Percentiles rank a stretch among this genome's conserved stretches.
These are phyloP conservation scores for Astrothelium subdiscretum DNA, from an alignment of 495 filamentous ascomycete species.

Conservation along the genomic window DNA sequence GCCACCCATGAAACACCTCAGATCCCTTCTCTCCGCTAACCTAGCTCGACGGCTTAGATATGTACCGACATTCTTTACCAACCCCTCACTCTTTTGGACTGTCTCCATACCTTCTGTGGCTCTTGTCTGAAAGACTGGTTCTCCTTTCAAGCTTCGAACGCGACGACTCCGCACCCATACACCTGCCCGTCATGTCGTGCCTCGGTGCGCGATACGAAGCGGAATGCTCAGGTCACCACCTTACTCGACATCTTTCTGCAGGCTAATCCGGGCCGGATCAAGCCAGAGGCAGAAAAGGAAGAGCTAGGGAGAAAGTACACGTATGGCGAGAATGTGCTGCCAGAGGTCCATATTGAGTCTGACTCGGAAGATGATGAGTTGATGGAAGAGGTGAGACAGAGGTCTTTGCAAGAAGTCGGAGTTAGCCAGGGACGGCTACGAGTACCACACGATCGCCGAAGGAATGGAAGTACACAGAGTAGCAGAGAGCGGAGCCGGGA, in stretches of 20 bases:
- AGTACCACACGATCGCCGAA: conserved; percentile 23
- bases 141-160: conserved; percentile 46
- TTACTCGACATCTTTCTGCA: conserved; percentile 69
- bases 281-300: conserved; percentile 54
- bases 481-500: conserved; percentile 27
- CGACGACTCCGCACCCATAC: conserved; percentile 44
- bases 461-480: conserved; percentile 29
- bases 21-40: conserved; percentile 9
- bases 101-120: conserved; percentile 93
- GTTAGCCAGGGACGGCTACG: conserved; percentile 28
- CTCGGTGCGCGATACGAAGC: conserved; percentile 64
- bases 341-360: conserved; percentile 40
- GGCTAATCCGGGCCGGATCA: conserved; percentile 60
- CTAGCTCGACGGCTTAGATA: conserved; percentile 46
- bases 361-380: conserved; percentile 54
- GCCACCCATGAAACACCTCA: background rate
- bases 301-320: conserved; percentile 60
- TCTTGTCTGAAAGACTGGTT: conserved; percentile 96
- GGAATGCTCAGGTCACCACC: conserved; percentile 73
- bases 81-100: conserved; percentile 91
- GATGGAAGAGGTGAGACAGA: conserved; percentile 54
- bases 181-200: conserved; percentile 93
- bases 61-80: conserved; percentile 94
- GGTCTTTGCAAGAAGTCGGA: conserved; percentile 59
- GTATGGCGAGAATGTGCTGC: conserved; percentile 65